Evolutionary conservation across 306 rosid genomes (phyloP), one percentile per base, ranked within the genome.

Genomic region (Dalbergia cultrata): DNA sequence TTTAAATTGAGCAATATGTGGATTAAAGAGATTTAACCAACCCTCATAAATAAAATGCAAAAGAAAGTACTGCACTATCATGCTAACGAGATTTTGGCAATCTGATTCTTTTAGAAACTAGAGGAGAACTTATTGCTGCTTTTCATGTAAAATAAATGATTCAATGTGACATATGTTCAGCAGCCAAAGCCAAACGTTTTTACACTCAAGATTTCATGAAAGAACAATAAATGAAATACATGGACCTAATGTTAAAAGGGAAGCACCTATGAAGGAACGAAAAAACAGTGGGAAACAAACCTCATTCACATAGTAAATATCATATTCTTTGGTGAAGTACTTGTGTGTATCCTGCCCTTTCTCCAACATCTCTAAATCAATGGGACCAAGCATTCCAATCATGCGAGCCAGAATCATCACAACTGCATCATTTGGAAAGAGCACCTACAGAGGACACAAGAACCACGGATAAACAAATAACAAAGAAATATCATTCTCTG

Each of bases 261-360:
- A 56, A 58, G 66, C 22, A 44, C 2, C 43, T 11, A 61, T 1
- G 33, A 41, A 80, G 26, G 75, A 26, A 61, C 26, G 50, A 33
- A 35, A 58, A 44, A 75, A 54, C 43, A 39, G 22, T 14, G 70
- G 82, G 81, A 80, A 85, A 76, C 86, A 45, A 82, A 96, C 99
- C 99, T 96, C 98, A 60, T 93, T 90, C 49, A 88, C 80, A 68
- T 86, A 66, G 81, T 89, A 93, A 58, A 96, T 91, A 80, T 96
- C 99, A 77, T 89, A 87, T 78, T 92, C 98, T 76, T 90, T 84
- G 56, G 98, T 92, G 88, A 96, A 96, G 87, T 90, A 96, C 86
- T 96, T 96, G 87, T 85, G 86, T n/a, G 99, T 86, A 62, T 93
- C 97, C 73, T 89, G 93, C 60, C 97, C 99, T 68, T 66, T 88